Evolutionary conservation across 2,329 filamentous ascomycete genomes (phyloP), one percentile per base, ranked within the genome.

Genomic region (Fusarium scirpi): DNA sequence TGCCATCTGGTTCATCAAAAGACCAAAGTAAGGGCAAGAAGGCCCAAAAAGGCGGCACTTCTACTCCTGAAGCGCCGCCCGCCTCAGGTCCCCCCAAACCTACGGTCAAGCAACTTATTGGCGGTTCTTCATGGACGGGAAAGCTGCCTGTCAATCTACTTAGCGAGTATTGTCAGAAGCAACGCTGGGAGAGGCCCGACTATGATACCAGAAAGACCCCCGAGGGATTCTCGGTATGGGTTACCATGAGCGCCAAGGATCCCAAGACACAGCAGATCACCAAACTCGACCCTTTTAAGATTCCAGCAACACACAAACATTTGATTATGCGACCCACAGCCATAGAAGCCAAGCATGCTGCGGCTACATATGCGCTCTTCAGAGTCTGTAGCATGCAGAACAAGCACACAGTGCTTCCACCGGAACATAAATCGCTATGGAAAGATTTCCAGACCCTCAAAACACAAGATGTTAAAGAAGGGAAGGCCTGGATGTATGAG

Each of bases 331-430:
- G 93, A 77, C 87, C 92, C 9, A 96, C 92, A 7, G 90, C 94
- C 2, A 86, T 98, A 12, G 96, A 99, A 83, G 95, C 96, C 22
- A 91, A 92, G 64, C 95, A 99, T 83, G 96, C 97, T 71, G 94
- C 94, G 11, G 96, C 96, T 6, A 93, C 94, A 0, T 98, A 97
- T 81, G 92, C 91, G 5, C 86, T 99, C 11, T 98, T 96, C 78
- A 88, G 96, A 52, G 92, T 98, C 6, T 95, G 93, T 80, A 98
- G 92, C 77, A 97, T 97, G 90, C 94, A 94, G 81, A 98, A 98
- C 78, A 89, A 98, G 75, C 94, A 97, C 78, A 97, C 94, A 84
- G 95, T 94, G 83, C 86, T 99, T 70, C 96, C 96, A 25, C 96
- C 96, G 0, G 92, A 92, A 63, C 97, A 98, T 81, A 92, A 91